Conservation (phyloP, 768 basidiomycete genomes). For the Trametes gibbosa region DNA sequence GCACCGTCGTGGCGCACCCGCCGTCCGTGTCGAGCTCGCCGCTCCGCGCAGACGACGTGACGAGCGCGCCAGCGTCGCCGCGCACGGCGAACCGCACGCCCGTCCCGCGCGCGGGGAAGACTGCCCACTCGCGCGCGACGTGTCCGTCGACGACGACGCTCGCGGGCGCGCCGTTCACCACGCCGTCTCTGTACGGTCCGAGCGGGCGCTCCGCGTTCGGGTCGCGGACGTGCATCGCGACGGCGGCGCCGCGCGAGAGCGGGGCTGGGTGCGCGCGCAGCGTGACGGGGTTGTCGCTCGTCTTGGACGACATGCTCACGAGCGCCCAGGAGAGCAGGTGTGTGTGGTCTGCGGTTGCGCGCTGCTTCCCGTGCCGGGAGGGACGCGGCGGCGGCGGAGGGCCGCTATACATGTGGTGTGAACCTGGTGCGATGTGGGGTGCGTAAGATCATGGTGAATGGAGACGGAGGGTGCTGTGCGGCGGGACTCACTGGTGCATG, state of each 20-base stretch:
- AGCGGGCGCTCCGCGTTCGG: conserved; percentile 20
- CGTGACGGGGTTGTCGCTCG: conserved; percentile 10
- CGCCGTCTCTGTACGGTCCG: conserved; percentile 15
- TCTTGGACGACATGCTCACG: conserved; percentile 14
- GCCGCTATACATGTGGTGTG: neutral
- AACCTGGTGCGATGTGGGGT: neutral
- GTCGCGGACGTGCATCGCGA: conserved; percentile 17
- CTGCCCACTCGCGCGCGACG: conserved; percentile 18
- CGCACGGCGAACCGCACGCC: conserved; percentile 11
- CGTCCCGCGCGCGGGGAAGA: conserved; percentile 11
- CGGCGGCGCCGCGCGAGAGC: conserved; percentile 16
- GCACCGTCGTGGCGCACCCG: neutral
- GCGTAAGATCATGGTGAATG: neutral
- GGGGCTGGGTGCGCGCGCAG: conserved; percentile 12
- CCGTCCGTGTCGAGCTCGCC: neutral
- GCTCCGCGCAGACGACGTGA: neutral
- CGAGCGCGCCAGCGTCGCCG: conserved; percentile 17
- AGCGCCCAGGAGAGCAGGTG: conserved; percentile 21
- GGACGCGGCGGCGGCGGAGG: neutral
- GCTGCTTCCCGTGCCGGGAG: neutral
- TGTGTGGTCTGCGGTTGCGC: conserved; percentile 7
- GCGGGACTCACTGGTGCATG: conserved; percentile 13
- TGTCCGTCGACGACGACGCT: conserved; percentile 13
- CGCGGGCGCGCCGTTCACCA: conserved; percentile 20
- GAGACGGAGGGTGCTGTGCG: too few relatives aligned